These are phyloP conservation scores for Aspergillus proliferans DNA, from an alignment of 2,329 filamentous ascomycete genomes.

Conservation along the genomic window DNA sequence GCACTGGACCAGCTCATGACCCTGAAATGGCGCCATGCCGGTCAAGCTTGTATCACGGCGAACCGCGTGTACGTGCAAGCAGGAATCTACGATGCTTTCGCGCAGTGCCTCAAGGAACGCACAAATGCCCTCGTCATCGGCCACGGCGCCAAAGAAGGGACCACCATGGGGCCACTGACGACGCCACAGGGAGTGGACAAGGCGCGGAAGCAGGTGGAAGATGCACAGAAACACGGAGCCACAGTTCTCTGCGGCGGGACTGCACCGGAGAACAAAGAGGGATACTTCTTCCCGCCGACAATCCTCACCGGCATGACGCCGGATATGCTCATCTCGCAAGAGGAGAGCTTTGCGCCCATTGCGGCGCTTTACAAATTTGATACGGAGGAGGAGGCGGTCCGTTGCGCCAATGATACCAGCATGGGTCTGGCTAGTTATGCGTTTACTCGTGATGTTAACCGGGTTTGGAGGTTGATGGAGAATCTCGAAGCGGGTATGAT, in stretches of 20 bases:
- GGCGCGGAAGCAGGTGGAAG: conserved; percentile 53
- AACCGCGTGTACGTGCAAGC: conserved; percentile 42
- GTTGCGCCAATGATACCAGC: conserved; percentile 54
- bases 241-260: conserved; percentile 55
- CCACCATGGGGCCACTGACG: conserved; percentile 57
- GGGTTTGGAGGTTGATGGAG: conserved; percentile 60
- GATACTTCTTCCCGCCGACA: conserved; percentile 66
- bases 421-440: conserved; percentile 63
- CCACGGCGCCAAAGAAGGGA: conserved; percentile 50
- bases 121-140: conserved; percentile 51
- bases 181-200: conserved; percentile 53
- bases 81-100: conserved; percentile 47
- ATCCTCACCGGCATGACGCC: conserved; percentile 55
- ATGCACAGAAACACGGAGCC: conserved; percentile 59
- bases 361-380: conserved; percentile 60
- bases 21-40: conserved; percentile 39
- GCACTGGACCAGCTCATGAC: conserved; percentile 35
- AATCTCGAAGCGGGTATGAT: conserved; percentile 66
- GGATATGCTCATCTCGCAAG: conserved; percentile 52
- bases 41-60: conserved; percentile 42
- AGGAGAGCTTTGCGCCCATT: conserved; percentile 63
- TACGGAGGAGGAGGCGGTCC: conserved; percentile 58
- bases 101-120: conserved; percentile 48
- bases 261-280: conserved; percentile 41
- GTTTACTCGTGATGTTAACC: conserved; percentile 63